These are phyloP conservation scores for Gyromitra esculenta DNA, from an alignment of 2,329 filamentous ascomycete species.

Conservation along the genomic window DNA sequence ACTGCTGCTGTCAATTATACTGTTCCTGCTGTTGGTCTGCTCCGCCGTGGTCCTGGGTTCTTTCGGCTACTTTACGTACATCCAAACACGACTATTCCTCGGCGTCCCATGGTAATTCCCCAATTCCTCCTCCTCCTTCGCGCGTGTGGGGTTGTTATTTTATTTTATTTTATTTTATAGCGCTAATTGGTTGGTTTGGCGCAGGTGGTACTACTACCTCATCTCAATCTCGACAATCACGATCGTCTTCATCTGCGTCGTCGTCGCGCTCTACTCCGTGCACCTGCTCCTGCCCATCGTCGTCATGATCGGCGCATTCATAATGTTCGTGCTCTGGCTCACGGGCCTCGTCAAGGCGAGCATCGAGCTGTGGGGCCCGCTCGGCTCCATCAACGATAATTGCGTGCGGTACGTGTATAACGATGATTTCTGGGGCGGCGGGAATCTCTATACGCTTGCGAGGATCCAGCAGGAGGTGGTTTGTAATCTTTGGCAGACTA, in stretches of 20 bases:
- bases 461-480: slow-evolving; percentile 73
- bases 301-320: slow-evolving; percentile 72
- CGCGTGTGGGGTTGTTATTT: neutral
- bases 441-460: slow-evolving; percentile 66
- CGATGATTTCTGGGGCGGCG: slow-evolving; percentile 65
- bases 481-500: slow-evolving; percentile 72
- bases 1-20: slow-evolving; percentile 74
- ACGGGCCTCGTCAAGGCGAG: slow-evolving; percentile 71
- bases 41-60: slow-evolving; percentile 70
- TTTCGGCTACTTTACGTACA: slow-evolving; percentile 69
- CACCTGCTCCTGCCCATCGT: slow-evolving; percentile 72
- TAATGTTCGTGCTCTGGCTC: slow-evolving; percentile 74
- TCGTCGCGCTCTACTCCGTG: slow-evolving; percentile 71
- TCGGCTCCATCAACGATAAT: slow-evolving; percentile 68
- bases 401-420: slow-evolving; percentile 70
- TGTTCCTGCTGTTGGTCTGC: slow-evolving; percentile 72
- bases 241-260: slow-evolving; percentile 72
- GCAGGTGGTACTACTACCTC: slow-evolving; percentile 75
- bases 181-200: neutral
- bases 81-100: slow-evolving; percentile 68
- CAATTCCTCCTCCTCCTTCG: neutral
- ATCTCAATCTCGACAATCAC: slow-evolving; percentile 70
- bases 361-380: slow-evolving; percentile 72
- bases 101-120: slow-evolving; percentile 69
- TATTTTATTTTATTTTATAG: neutral